phyloP scores from a whole-genome alignment of 2,329 filamentous ascomycete genomes.

The Ophiosphaerella narmari region DNA sequence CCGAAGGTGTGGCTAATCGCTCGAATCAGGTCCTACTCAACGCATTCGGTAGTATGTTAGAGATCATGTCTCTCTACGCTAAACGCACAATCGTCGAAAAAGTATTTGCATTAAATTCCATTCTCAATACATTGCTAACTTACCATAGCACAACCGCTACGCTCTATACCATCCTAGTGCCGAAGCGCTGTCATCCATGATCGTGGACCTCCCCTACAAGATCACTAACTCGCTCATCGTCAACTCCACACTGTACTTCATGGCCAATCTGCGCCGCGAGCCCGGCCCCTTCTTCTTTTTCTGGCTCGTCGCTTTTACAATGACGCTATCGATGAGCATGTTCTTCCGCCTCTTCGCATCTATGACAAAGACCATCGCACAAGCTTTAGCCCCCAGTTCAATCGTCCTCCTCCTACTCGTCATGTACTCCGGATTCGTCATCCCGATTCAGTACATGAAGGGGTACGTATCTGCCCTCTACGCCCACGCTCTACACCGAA shows the following conservation, averaged over 20 bases:
- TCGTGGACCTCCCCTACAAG: slow-evolving; percentile 81
- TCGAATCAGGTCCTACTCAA: slow-evolving; percentile 58
- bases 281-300: slow-evolving; percentile 81
- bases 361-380: slow-evolving; percentile 66
- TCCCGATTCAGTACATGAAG: slow-evolving; percentile 63
- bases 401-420: slow-evolving; percentile 65
- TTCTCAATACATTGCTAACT: neutral
- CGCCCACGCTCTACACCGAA: neutral
- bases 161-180: slow-evolving; percentile 87
- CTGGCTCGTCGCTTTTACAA: slow-evolving; percentile 61
- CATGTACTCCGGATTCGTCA: slow-evolving; percentile 68
- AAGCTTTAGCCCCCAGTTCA: slow-evolving; percentile 59
- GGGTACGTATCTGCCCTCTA: slow-evolving; percentile 8
- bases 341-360: slow-evolving; percentile 78
- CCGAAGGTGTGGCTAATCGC: slow-evolving; percentile 30
- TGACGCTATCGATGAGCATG: slow-evolving; percentile 76
- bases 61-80: slow-evolving; percentile 70
- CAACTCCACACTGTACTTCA: slow-evolving; percentile 80
- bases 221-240: slow-evolving; percentile 70
- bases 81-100: slow-evolving; percentile 91
- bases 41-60: slow-evolving; percentile 59
- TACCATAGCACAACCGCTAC: slow-evolving; percentile 70
- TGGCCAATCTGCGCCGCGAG: slow-evolving; percentile 75
- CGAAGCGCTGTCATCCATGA: slow-evolving; percentile 79
- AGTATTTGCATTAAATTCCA: slow-evolving; percentile 1